These are phyloP conservation scores for Colletotrichum melonis DNA, from an alignment of 2,329 filamentous ascomycete species.

Conservation along the genomic window DNA sequence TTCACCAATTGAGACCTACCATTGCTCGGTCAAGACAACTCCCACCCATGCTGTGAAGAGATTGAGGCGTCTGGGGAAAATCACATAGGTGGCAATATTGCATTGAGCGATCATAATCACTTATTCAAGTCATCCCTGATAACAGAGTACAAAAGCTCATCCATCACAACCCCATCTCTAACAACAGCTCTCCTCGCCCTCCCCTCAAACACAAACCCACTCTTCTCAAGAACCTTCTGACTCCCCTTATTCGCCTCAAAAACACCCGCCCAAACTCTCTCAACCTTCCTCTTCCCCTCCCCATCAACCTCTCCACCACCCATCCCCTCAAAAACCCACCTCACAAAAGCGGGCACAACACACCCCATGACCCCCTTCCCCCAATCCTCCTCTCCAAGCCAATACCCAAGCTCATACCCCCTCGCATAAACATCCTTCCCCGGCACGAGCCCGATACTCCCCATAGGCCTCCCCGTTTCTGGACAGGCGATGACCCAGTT, in stretches of 20 bases:
- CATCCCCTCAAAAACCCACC: conserved; percentile 57
- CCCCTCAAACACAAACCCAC: conserved; percentile 58
- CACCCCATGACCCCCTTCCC: conserved; percentile 57
- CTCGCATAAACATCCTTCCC: conserved; percentile 52
- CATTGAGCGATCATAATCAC: neutral
- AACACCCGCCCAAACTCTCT: conserved; percentile 54
- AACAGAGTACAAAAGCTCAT: conserved; percentile 52
- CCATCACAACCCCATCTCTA: conserved; percentile 54
- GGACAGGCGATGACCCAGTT: conserved; percentile 26
- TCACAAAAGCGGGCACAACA: conserved; percentile 49
- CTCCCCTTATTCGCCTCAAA: conserved; percentile 55
- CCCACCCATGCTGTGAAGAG: no score
- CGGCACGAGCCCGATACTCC: conserved; percentile 54
- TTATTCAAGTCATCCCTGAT: conserved; percentile 45
- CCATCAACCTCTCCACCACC: conserved; percentile 22
- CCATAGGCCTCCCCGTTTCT: conserved; percentile 41
- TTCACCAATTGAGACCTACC: no score
- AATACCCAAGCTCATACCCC: conserved; percentile 63
- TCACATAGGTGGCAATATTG: no score
- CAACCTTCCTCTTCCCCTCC: conserved; percentile 36
- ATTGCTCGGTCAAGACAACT: no score
- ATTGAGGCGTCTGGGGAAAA: no score
- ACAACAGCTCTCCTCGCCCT: conserved; percentile 50
- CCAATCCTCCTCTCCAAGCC: conserved; percentile 55
- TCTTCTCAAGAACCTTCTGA: conserved; percentile 51